phyloP scores from a whole-genome alignment of 176 grass and related monocot species.

The Cymbopogon citratus region DNA sequence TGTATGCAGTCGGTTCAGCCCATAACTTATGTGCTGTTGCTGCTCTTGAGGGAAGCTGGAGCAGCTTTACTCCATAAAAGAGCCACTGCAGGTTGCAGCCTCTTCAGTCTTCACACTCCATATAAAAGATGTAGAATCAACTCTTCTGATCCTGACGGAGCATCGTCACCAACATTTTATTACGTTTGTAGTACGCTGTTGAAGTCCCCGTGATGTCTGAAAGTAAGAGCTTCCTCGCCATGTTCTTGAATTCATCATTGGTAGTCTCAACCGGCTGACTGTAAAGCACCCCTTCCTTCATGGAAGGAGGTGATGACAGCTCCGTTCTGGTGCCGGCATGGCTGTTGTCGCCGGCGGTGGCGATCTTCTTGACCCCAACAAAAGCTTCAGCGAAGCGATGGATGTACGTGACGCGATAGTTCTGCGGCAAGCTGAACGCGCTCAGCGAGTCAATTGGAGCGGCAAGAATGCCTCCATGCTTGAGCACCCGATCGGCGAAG shows the following conservation, averaged over 20 bases:
- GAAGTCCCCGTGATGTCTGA: conserved; percentile 11
- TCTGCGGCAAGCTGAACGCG: conserved; percentile 41
- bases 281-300: conserved; percentile 14
- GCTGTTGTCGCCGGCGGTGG: neutral
- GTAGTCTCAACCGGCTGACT: conserved; percentile 12
- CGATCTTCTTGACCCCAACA: conserved; percentile 59
- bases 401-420: conserved; percentile 59
- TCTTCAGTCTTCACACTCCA: conserved; percentile 22
- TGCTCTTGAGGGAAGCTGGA: neutral
- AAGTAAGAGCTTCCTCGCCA: conserved; percentile 32
- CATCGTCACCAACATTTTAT: neutral
- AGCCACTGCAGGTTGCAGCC: neutral
- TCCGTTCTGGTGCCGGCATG: neutral
- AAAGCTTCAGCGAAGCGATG: conserved; percentile 43
- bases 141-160: conserved; percentile 11
- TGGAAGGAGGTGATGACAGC: neutral
- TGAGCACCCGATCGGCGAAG: conserved; percentile 59
- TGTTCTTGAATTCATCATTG: conserved; percentile 12
- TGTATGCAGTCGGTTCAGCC: neutral
- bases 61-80: neutral
- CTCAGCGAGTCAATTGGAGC: conserved; percentile 12
- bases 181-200: too few relatives aligned
- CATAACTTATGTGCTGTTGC: conserved; percentile 3
- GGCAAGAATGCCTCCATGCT: conserved; percentile 46
- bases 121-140: conserved; percentile 7